Conservation (phyloP, 495 filamentous ascomycete genomes). For the Thozetella sp. region DNA sequence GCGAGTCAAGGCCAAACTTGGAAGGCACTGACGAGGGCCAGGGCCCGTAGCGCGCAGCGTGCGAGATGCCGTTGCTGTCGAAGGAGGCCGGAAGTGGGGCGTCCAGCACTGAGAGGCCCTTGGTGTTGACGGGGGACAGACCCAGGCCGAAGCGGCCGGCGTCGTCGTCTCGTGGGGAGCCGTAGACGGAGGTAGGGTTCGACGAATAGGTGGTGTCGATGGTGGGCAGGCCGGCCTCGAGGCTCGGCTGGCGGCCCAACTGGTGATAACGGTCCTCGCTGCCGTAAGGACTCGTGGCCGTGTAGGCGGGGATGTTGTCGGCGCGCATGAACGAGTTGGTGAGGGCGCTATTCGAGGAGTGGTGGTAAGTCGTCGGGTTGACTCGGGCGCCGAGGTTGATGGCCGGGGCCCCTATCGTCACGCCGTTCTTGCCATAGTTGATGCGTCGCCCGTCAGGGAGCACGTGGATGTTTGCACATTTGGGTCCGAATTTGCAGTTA, state of each 20-base stretch:
- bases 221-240: conserved; percentile 62
- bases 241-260: conserved; percentile 41
- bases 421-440: conserved; percentile 65
- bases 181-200: conserved; percentile 77
- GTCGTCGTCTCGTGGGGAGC: conserved; percentile 82
- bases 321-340: conserved; percentile 82
- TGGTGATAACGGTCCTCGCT: conserved; percentile 47
- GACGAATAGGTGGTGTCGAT: conserved; percentile 82
- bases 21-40: conserved; percentile 92
- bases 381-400: conserved; percentile 72
- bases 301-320: conserved; percentile 51
- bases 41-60: conserved; percentile 84
- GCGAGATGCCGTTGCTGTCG: conserved; percentile 93
- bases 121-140: conserved; percentile 70
- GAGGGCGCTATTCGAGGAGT: conserved; percentile 68
- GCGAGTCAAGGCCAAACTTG: conserved; percentile 89
- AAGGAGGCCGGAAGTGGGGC: conserved; percentile 94
- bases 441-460: conserved; percentile 91
- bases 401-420: conserved; percentile 45
- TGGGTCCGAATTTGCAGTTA: conserved; percentile 98
- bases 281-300: conserved; percentile 31
- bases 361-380: conserved; percentile 57
- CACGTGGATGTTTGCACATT: conserved; percentile 95
- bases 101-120: conserved; percentile 83
- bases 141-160: conserved; percentile 58